phyloP scores from a whole-genome alignment of 2,329 filamentous ascomycete species.

The Capronia americana region DNA sequence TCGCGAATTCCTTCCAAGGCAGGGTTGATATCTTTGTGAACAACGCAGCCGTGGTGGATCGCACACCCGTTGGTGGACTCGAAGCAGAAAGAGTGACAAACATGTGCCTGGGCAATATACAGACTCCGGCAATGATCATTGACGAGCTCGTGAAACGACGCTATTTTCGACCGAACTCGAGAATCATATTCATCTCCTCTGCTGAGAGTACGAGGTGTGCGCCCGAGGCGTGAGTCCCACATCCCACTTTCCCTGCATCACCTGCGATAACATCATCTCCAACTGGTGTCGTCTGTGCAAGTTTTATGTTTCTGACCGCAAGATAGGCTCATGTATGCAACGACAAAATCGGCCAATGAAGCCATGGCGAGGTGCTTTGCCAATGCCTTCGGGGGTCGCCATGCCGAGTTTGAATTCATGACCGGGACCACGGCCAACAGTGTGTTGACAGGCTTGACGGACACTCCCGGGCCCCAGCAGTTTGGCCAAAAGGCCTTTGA shows the following conservation, averaged over 20 bases:
- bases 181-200: neutral
- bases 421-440: neutral
- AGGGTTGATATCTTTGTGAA: conserved; percentile 2
- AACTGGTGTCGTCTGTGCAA: too few species aligned
- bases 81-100: neutral
- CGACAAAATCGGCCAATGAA: neutral
- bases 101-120: conserved; percentile 1
- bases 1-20: neutral
- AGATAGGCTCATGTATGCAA: neutral
- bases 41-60: neutral
- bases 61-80: neutral
- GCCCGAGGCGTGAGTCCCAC: neutral
- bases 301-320: too few species aligned
- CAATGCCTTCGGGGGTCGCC: neutral
- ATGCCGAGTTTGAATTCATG: neutral
- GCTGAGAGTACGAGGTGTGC: neutral
- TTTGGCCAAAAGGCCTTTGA: conserved; percentile 1
- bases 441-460: neutral
- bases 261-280: too few species aligned
- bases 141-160: neutral
- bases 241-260: neutral
- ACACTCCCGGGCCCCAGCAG: neutral
- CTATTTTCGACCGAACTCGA: neutral
- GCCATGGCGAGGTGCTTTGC: neutral
- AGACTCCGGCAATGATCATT: conserved; percentile 2